Conservation (phyloP, 1,139 yeast genomes). For the Saccharomyces uvarum region DNA sequence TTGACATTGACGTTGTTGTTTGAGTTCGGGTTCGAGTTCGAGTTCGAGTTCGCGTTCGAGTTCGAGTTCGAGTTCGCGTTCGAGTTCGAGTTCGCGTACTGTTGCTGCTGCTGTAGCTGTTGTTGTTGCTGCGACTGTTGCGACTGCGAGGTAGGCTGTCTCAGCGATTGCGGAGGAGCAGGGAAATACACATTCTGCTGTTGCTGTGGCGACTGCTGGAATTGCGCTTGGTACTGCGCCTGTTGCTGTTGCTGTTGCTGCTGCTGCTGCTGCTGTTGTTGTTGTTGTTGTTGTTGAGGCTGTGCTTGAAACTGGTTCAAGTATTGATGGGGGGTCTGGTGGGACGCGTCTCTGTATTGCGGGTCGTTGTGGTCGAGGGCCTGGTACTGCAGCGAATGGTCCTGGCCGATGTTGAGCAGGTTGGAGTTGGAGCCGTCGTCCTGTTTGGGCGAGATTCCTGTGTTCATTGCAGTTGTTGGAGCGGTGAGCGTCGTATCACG, state of each 20-base stretch:
- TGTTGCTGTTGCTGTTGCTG: slow-evolving; percentile 9
- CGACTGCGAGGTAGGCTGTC: slow-evolving; percentile 9
- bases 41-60: slow-evolving; percentile 6
- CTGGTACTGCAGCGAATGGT: slow-evolving; percentile 16
- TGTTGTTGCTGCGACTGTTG: slow-evolving; percentile 7
- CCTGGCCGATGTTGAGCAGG: slow-evolving; percentile 13
- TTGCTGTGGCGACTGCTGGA: slow-evolving; percentile 9
- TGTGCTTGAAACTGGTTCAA: slow-evolving; percentile 11
- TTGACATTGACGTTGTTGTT: slow-evolving; percentile 6
- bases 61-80: slow-evolving; percentile 7
- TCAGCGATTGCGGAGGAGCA: slow-evolving; percentile 9
- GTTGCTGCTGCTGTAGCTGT: slow-evolving; percentile 9
- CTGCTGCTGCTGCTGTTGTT: slow-evolving; percentile 11
- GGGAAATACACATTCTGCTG: slow-evolving; percentile 7
- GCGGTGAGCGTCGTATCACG: slow-evolving; percentile 6
- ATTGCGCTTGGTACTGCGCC: slow-evolving; percentile 7
- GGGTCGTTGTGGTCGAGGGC: slow-evolving; percentile 13
- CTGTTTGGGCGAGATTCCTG: slow-evolving; percentile 14
- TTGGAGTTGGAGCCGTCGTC: slow-evolving; percentile 10
- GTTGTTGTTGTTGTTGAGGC: slow-evolving; percentile 9
- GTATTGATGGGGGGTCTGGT: slow-evolving; percentile 9
- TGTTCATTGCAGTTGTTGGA: slow-evolving; percentile 14
- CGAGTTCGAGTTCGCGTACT: not conserved
- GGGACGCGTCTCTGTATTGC: slow-evolving; percentile 8
- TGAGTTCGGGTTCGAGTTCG: slow-evolving; percentile 4